Evolutionary conservation across 1,139 yeast genomes (phyloP), one percentile per base, ranked within the genome.

Genomic region (Debaryomyces fabryi): DNA sequence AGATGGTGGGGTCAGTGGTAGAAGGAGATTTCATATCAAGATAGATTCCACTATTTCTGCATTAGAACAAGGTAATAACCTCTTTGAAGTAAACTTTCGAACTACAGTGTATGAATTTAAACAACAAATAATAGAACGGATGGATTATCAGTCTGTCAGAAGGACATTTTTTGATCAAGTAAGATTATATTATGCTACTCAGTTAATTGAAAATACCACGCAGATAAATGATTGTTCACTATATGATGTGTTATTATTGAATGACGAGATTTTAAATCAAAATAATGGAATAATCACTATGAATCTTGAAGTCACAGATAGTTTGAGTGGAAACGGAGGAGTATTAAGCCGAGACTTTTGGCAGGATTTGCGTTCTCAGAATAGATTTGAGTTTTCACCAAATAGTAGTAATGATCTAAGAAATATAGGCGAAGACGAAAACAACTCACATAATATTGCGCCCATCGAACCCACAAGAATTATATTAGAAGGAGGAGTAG

Each of bases 111-210:
- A 57, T 10, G 65, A 63, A 9, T 59, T 69, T 20, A 67, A 63
- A 24, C 54, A 55, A 27, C 52, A 49, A 42, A 49, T 69, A 4
- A 60, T 67, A 13, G 60, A 58, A 3, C 53, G 67, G 41, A 54
- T 64, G 12, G 71, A 69, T 44, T 49, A 51, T 21, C 50, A 53
- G 5, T 56, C 64, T 20, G 72, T 67, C 0, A 53, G 62, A 27
- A 54, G 72, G 48, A 68, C 72, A 1, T 67, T 65, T 44, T 58
- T 58, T 42, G 72, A 68, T 33, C 72, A 69, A 48, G 49, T 69
- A 16, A 56, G 52, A 42, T 48, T 69, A 30, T 49, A 45, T 9
- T 59, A 55, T 46, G 49, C 57, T 8, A 51, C 49, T 9, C 46
- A 46, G 4, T 46, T 48, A 21, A 43, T 61, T 21, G 39, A 30